Evolutionary conservation across 768 basidiomycete species (phyloP), one percentile per base, ranked within the genome.

Genomic region (Lactarius quietus): DNA sequence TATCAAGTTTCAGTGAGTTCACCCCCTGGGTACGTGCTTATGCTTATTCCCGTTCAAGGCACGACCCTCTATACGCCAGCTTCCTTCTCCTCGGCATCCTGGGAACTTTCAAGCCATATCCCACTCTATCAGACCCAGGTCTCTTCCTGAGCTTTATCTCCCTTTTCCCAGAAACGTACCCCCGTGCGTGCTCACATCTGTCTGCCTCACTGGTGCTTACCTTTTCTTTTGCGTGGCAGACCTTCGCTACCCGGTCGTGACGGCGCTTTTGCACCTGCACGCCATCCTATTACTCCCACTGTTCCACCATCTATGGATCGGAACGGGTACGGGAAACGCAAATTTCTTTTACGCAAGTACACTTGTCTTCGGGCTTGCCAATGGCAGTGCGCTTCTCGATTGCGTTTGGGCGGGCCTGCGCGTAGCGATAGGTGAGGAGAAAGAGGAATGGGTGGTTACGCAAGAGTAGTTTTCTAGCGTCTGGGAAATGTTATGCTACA

Each of bases 271-370:
- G 12, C 91, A 96, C 68, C 77, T 92, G 6, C 93, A 97, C 71
- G 87, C 95, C 3, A 82, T 87, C 1, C 80, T 93, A 23, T 86
- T 98, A 26, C 83, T 98, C 64, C 96, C 96, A 0, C 81, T 97
- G 35, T 95, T 98, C 75, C 87, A 96, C 72, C 84, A 92, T 65
- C 79, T 98, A 2, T 99, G 97, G 96, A 83, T 98, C 7, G 81
- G 80, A 10, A 89, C 93, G 63, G 95, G 94, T 1, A 92, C 93
- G 6, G 97, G 94, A 3, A 98, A 99, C 72, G 95, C 96, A 54
- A 98, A 98, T 75, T 99, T 99, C 77, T 98, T 92, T 78, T 99
- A 98, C 71, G 97, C 97, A 0, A 88, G 90, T 4, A 98, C 95
- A 2, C 80, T 98, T 66, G 96, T 99, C 18, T 94, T 95, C 75